These are phyloP conservation scores for Gremmenia infestans DNA, from an alignment of 2,329 filamentous ascomycete genomes.

Conservation along the genomic window DNA sequence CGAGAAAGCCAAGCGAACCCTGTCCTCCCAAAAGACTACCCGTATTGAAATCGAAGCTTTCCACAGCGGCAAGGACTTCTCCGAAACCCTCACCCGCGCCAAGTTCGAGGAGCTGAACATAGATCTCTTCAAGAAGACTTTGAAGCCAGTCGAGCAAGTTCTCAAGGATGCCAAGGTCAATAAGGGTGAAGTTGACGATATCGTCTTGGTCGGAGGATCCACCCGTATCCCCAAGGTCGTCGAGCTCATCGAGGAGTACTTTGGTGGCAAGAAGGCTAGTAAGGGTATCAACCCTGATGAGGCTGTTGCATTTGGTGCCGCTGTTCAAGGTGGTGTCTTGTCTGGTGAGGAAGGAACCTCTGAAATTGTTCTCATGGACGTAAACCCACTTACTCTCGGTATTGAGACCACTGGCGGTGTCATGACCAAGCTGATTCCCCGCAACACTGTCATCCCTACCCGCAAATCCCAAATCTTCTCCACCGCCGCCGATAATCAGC, in stretches of 20 bases:
- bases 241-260: conserved; percentile 91
- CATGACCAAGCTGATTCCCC: conserved; percentile 94
- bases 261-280: conserved; percentile 90
- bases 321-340: conserved; percentile 93
- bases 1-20: conserved; percentile 98
- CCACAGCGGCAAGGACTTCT: conserved; percentile 96
- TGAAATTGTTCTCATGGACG: conserved; percentile 90
- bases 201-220: conserved; percentile 96
- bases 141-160: conserved; percentile 98
- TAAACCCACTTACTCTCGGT: conserved; percentile 93
- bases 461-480: conserved; percentile 98
- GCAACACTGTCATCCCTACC: conserved; percentile 91
- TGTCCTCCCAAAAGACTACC: conserved; percentile 89
- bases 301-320: conserved; percentile 95
- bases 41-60: conserved; percentile 97
- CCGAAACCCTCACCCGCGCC: conserved; percentile 94
- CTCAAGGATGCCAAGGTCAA: conserved; percentile 97
- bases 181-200: conserved; percentile 92
- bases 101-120: conserved; percentile 99
- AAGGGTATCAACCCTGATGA: conserved; percentile 99
- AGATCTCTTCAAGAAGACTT: conserved; percentile 98
- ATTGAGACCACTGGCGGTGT: conserved; percentile 97
- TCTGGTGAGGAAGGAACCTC: conserved; percentile 78
- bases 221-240: conserved; percentile 99
- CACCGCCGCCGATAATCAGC: conserved; percentile 94